These are phyloP conservation scores for Phytophthora sojae DNA, from an alignment of 352 stramenopile genomes.

Conservation along the genomic window DNA sequence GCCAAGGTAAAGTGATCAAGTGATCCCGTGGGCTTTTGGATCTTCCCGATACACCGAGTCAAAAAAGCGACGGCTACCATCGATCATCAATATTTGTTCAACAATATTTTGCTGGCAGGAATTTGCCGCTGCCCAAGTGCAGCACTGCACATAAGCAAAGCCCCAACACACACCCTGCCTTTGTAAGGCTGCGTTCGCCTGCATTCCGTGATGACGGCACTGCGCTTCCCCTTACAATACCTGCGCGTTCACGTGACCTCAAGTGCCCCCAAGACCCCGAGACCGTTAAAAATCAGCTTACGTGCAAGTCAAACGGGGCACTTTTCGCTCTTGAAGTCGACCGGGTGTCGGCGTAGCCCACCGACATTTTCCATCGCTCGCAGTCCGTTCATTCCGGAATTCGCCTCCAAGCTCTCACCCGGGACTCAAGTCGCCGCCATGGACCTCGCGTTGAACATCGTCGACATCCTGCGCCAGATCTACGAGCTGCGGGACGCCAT, in stretches of 20 bases:
- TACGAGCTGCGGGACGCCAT: conserved; percentile 28
- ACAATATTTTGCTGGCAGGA: not conserved
- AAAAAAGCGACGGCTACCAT: not conserved
- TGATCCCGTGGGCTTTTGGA: not conserved
- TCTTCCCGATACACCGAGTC: not conserved
- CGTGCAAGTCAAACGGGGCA: not conserved
- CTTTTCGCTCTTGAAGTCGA: not conserved
- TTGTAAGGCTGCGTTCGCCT: too few relatives aligned
- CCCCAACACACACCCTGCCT: too few relatives aligned
- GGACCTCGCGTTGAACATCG: conserved; percentile 6
- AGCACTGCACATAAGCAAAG: too few relatives aligned
- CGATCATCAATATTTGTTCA: not conserved
- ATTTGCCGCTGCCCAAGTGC: too few relatives aligned
- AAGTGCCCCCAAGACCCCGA: not conserved
- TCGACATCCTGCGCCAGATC: conserved; percentile 17
- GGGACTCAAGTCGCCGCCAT: not conserved
- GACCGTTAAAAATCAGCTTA: not conserved
- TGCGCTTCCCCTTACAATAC: not conserved
- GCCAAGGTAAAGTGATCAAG: not conserved
- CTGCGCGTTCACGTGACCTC: too few relatives aligned
- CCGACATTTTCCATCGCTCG: not conserved
- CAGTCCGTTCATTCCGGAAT: not conserved
- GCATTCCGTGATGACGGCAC: not conserved
- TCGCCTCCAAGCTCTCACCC: not conserved
- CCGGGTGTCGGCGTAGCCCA: not conserved